Evolutionary conservation across 2,329 filamentous ascomycete species (phyloP).

Genomic region (Plectosphaerella cucumerina): DNA sequence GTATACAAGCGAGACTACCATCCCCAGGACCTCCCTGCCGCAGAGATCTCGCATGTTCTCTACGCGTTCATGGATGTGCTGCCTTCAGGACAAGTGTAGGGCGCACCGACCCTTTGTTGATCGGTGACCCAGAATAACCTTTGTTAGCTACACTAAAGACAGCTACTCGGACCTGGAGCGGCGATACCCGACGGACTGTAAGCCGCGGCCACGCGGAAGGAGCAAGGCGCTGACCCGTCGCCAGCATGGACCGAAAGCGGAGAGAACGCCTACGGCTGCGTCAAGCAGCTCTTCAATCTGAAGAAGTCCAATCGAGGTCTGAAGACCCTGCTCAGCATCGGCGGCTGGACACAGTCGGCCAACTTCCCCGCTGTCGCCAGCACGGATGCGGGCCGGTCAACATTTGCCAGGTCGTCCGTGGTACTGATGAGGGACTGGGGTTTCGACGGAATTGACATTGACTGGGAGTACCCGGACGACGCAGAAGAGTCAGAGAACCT

Average conservation of each 20-base stretch:
- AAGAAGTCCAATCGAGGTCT: slow-evolving; percentile 79
- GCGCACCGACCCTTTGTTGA: neutral
- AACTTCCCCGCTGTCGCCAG: slow-evolving; percentile 75
- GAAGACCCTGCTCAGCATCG: slow-evolving; percentile 81
- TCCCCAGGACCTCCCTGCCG: slow-evolving; percentile 64
- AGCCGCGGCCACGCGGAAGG: too few species aligned
- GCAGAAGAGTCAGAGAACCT: slow-evolving; percentile 49
- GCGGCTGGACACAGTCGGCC: slow-evolving; percentile 85
- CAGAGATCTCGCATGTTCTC: slow-evolving; percentile 71
- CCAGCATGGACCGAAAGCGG: slow-evolving; percentile 62
- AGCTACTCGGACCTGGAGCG: slow-evolving; percentile 67
- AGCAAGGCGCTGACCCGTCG: neutral
- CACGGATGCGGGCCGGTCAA: slow-evolving; percentile 61
- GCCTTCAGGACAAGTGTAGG: slow-evolving; percentile 67
- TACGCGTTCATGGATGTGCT: slow-evolving; percentile 78
- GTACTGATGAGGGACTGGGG: slow-evolving; percentile 75
- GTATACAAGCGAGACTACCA: slow-evolving; percentile 73
- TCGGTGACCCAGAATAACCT: neutral
- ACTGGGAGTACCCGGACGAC: slow-evolving; percentile 59
- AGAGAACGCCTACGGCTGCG: slow-evolving; percentile 79
- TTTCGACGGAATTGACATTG: slow-evolving; percentile 66
- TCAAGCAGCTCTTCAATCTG: slow-evolving; percentile 83
- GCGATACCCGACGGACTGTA: slow-evolving; percentile 68
- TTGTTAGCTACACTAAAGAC: slow-evolving; percentile 58
- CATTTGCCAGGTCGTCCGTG: slow-evolving; percentile 71